Percentiles rank a stretch among this genome's conserved stretches.
These are phyloP conservation scores for Epichloe amarillans DNA, from an alignment of 2,329 filamentous ascomycete species.

Conservation along the genomic window DNA sequence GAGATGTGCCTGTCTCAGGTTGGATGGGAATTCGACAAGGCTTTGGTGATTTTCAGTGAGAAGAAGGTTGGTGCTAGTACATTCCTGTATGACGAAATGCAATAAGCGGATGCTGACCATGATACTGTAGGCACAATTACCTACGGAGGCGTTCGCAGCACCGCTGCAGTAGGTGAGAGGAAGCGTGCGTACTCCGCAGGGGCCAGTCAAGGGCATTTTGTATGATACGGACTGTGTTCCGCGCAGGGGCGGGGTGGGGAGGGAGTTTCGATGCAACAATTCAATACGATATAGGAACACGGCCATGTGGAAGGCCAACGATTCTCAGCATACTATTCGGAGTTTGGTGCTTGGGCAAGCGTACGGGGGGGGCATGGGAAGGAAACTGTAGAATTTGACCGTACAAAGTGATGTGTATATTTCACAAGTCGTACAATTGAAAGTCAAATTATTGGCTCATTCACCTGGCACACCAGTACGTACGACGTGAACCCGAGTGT, in stretches of 20 bases:
- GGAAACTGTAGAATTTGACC: background rate
- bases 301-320: background rate
- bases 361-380: background rate
- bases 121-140: slow-evolving; percentile 11
- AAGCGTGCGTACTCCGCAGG: background rate
- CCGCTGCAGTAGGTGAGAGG: slow-evolving; percentile 2
- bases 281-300: too few species aligned
- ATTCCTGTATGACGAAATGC: background rate
- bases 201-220: background rate
- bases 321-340: background rate
- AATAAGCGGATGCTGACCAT: background rate
- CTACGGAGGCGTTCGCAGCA: slow-evolving; percentile 15
- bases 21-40: slow-evolving; percentile 67
- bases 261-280: too few species aligned
- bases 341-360: slow-evolving; percentile 2
- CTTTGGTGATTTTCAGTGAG: slow-evolving; percentile 60
- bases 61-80: slow-evolving; percentile 45
- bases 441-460: too few species aligned
- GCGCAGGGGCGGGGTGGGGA: too few species aligned
- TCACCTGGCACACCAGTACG: too few species aligned
- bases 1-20: slow-evolving; percentile 69
- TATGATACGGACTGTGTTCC: too few species aligned
- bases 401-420: background rate
- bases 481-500: too few species aligned
- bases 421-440: background rate